Percentiles rank a stretch among this genome's conserved stretches.
Conservation (phyloP, 2,329 filamentous ascomycete species). For the Escovopsis weberi region DNA sequence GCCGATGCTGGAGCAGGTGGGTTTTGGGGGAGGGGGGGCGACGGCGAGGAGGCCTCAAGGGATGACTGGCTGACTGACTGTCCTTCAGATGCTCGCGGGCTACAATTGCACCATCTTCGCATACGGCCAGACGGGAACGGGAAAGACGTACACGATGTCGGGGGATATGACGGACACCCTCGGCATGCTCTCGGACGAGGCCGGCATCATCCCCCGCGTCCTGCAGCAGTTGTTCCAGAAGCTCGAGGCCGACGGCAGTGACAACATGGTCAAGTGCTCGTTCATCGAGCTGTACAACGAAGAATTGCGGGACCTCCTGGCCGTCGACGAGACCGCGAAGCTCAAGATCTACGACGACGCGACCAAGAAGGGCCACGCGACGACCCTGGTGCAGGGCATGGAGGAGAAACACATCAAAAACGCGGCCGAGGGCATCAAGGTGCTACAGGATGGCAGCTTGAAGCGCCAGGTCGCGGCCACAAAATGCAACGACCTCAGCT, state of each 20-base stretch:
- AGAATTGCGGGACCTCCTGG: conserved; percentile 79
- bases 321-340: conserved; percentile 67
- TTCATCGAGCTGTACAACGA: conserved; percentile 99
- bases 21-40: conserved; percentile 9
- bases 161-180: conserved; percentile 85
- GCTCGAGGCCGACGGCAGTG: conserved; percentile 61
- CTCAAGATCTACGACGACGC: conserved; percentile 93
- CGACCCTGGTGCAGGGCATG: conserved; percentile 91
- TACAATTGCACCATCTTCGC: conserved; percentile 99
- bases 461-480: conserved; percentile 97
- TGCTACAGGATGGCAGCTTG: conserved; percentile 78
- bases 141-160: conserved; percentile 99
- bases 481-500: conserved; percentile 98
- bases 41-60: too few relatives aligned
- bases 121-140: conserved; percentile 94
- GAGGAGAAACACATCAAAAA: conserved; percentile 87
- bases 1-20: conserved; percentile 82
- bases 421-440: conserved; percentile 71
- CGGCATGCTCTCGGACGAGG: conserved; percentile 75
- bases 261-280: conserved; percentile 90
- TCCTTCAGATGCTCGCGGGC: conserved; percentile 65
- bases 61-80: too few relatives aligned
- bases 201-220: conserved; percentile 88
- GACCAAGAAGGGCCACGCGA: conserved; percentile 67
- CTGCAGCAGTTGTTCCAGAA: conserved; percentile 77